Base-by-base conservation (phyloP, 768 basidiomycete genomes). In the Psilocybe sp. region DNA sequence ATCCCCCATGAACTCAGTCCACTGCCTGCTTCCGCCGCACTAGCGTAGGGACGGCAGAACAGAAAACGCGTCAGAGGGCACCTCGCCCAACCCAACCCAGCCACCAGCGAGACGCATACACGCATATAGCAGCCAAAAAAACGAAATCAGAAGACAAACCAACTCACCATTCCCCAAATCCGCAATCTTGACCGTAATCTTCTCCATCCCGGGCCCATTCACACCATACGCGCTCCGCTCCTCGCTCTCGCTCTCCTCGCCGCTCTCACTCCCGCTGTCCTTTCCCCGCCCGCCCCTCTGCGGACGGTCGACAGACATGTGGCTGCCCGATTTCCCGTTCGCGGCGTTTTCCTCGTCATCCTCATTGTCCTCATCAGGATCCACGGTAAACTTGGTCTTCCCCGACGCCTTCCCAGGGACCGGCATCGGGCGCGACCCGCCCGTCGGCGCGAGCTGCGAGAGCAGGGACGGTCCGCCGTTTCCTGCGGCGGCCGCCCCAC, bases 161-260 rank as follows among this genome's bases (percentile, higher is more conserved):
- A 39, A 69, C 84, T 51, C 63, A 83, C 92, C 92, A 67, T 98
- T 98, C 7, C 97, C 97, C 46, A 99, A 70, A 78, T 99, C 97
- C 28, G 96, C 97, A 63, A 99, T 98, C 78, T 98, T 98, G 46
- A 99, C 97, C 5, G 94, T 98, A 54, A 98, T 97, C 64, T 82
- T 82, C 47, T 69, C 68, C 49, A 28, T n/a, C 14, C 39, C 49
- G 12, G 20, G 37, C 5, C 36, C 37, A n/a, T n/a, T n/a, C n/a
- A n/a, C n/a, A 3, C 38, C 18, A 16, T 44, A 20, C 16, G 16
- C 56, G 35, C 11, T 48, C 61, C 14, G 44, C 38, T 7, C 9
- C 43, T 41, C 14, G 32, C 49, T 31, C 49, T 50, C 20, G 34
- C 41, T 20, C 49, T 42, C 14, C 47, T 48, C 28, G 28, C 28